Evolutionary conservation across 2,329 filamentous ascomycete genomes (phyloP).

Genomic region (Sporothrix pseudoabietina): DNA sequence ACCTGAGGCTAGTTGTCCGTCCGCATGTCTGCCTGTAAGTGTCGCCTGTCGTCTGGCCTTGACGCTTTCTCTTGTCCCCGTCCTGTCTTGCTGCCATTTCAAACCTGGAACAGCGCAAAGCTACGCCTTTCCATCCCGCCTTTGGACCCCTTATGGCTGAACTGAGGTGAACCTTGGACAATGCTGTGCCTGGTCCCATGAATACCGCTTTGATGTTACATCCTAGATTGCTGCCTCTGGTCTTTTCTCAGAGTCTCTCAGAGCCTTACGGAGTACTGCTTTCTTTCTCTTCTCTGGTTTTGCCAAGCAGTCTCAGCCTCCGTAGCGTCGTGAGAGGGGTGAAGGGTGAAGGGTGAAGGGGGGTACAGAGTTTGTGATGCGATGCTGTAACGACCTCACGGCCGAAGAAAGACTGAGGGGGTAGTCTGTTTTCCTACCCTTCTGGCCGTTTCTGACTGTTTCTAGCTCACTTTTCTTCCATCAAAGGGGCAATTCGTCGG

Average conservation of each 20-base stretch:
- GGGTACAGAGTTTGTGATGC: conserved; percentile 20
- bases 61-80: neutral
- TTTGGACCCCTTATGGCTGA: neutral
- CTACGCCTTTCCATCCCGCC: neutral
- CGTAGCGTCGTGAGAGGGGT: neutral
- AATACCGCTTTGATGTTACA: conserved; percentile 15
- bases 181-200: neutral
- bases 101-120: neutral
- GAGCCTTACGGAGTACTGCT: too few relatives aligned
- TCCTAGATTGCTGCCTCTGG: neutral
- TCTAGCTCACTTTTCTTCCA: neutral
- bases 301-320: conserved; percentile 28
- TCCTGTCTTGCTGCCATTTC: conserved; percentile 1
- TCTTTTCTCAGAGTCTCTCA: neutral
- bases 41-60: neutral
- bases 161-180: neutral
- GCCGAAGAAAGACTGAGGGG: neutral
- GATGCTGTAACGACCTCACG: conserved; percentile 19
- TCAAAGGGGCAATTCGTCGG: conserved; percentile 1
- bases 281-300: neutral
- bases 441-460: neutral
- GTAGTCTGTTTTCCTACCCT: neutral
- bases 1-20: neutral
- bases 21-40: neutral
- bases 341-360: neutral